Conservation (phyloP, 176 grass and related monocot genomes). For the Luzula sylvatica region DNA sequence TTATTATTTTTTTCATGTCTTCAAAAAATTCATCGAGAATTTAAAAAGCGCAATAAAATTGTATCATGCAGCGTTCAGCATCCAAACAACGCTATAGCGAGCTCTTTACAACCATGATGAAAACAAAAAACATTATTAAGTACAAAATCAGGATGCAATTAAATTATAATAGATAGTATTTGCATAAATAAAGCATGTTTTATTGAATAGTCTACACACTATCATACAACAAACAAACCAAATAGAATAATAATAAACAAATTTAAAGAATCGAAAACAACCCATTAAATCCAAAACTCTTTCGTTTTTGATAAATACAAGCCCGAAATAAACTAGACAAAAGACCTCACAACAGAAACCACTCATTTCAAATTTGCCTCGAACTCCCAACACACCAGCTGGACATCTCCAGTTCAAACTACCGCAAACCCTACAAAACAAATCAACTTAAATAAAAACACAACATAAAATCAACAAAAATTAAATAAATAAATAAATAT, state of each 20-base stretch:
- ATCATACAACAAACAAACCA: conserved; percentile 15
- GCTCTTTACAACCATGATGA: too few species aligned
- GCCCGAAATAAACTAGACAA: conserved; percentile 13
- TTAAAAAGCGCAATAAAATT: too few species aligned
- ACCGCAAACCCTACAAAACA: neutral
- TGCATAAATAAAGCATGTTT: too few species aligned
- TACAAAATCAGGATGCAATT: too few species aligned
- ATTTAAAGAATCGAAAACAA: conserved; percentile 15
- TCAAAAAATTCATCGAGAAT: too few species aligned
- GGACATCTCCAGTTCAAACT: conserved; percentile 7
- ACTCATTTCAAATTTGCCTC: conserved; percentile 1
- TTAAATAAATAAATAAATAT: too few species aligned
- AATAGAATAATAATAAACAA: conserved; percentile 21
- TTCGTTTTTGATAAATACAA: conserved; percentile 13
- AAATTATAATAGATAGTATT: too few species aligned
- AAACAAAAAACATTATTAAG: too few species aligned
- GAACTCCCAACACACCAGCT: neutral
- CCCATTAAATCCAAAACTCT: conserved; percentile 1
- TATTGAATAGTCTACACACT: conserved; percentile 1
- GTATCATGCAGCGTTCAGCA: too few species aligned
- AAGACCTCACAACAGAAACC: neutral
- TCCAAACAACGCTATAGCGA: too few species aligned
- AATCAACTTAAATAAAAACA: neutral
- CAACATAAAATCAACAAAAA: conserved; percentile 1
- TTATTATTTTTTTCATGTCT: too few species aligned